phyloP scores from a whole-genome alignment of 2,329 filamentous ascomycete species.

The Passalora sequoiae region DNA sequence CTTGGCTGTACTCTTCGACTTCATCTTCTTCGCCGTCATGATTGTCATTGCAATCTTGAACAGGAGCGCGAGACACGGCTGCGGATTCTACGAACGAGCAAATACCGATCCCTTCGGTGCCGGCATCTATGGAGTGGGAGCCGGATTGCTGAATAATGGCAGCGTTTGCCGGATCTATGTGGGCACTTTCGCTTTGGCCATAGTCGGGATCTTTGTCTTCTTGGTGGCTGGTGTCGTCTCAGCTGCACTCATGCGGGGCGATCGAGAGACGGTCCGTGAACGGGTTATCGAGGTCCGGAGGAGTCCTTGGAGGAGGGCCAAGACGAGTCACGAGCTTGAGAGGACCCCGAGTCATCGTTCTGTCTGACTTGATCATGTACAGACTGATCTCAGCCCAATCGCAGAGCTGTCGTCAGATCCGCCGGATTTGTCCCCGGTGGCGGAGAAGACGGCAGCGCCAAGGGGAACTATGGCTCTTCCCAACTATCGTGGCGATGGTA shows the following conservation, averaged over 20 bases:
- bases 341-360: background rate
- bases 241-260: background rate
- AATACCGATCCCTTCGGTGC: background rate
- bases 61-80: background rate
- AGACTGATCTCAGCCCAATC: background rate
- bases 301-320: background rate
- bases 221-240: background rate
- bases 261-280: background rate
- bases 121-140: background rate
- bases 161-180: background rate
- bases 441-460: background rate
- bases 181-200: slow-evolving; percentile 1
- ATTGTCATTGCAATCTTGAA: slow-evolving; percentile 5
- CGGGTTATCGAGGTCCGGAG: background rate
- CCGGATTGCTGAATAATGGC: background rate
- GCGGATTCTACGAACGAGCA: background rate
- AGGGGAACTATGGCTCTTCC: too few relatives aligned
- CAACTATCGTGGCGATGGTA: too few relatives aligned
- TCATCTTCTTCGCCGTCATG: slow-evolving; percentile 2
- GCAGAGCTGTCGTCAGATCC: too few relatives aligned
- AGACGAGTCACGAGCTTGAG: background rate
- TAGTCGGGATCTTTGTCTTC: background rate
- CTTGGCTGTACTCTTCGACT: background rate
- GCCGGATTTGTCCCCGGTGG: background rate
- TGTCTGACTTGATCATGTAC: background rate